These are phyloP conservation scores for Primulina tabacum DNA, from an alignment of 257 asterid species.

Conservation along the genomic window DNA sequence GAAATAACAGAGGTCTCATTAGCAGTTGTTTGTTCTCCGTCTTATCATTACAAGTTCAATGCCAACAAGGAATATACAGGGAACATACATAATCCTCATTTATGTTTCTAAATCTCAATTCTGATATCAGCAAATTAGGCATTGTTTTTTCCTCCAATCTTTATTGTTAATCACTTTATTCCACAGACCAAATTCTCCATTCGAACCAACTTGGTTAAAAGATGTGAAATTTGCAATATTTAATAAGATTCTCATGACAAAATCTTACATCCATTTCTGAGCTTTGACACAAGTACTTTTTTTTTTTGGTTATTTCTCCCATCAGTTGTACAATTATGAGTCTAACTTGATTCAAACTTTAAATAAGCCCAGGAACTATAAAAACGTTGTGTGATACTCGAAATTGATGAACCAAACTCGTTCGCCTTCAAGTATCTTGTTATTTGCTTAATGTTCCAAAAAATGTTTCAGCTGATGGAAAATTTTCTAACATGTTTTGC, in stretches of 20 bases:
- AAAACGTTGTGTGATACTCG: not conserved
- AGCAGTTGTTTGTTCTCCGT: conserved; percentile 9
- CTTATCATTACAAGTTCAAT: not conserved
- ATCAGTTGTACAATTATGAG: not conserved
- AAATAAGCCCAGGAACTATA: too few relatives aligned
- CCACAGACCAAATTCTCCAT: too few relatives aligned
- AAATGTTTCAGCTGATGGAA: not conserved
- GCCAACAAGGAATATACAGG: too few relatives aligned
- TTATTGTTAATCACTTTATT: not conserved
- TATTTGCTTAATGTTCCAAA: not conserved
- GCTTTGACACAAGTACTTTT: too few relatives aligned
- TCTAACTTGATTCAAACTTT: not conserved
- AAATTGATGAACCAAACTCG: not conserved
- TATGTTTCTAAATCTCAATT: too few relatives aligned
- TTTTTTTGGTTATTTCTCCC: not conserved
- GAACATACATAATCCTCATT: too few relatives aligned
- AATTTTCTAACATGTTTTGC: conserved; percentile 20
- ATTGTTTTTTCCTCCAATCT: not conserved
- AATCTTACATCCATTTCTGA: not conserved
- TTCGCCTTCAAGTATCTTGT: not conserved
- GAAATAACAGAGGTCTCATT: conserved; percentile 45
- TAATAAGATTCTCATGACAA: too few relatives aligned
- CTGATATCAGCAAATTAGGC: too few relatives aligned
- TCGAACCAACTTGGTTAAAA: too few relatives aligned
- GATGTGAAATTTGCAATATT: not conserved